Percentiles rank a stretch among this genome's conserved stretches.
Conservation (phyloP, 2,329 filamentous ascomycete species). For the Ascochyta koolunga region DNA sequence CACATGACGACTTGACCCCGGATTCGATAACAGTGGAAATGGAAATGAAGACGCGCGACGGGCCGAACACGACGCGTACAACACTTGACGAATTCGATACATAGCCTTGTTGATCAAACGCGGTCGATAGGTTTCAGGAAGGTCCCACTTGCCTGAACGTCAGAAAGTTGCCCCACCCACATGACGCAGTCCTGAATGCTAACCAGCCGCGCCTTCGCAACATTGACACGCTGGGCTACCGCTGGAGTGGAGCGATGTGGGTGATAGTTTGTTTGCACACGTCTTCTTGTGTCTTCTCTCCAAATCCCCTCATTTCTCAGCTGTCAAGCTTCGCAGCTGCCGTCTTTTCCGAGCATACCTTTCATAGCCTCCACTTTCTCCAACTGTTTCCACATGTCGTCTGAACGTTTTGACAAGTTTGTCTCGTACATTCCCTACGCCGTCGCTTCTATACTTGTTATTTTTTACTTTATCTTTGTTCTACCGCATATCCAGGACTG, state of each 20-base stretch:
- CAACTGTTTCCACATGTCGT: slow-evolving; percentile 12
- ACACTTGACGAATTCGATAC: slow-evolving; percentile 6
- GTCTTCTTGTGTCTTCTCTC: slow-evolving; percentile 6
- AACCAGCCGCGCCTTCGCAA: slow-evolving; percentile 13
- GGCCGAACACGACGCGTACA: slow-evolving; percentile 14
- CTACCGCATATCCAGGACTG: slow-evolving; percentile 13
- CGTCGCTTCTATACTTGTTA: slow-evolving; percentile 3
- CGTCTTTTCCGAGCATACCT: slow-evolving; percentile 15
- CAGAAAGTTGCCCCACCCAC: slow-evolving; percentile 5
- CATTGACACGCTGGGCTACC: slow-evolving; percentile 5
- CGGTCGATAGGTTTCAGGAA: slow-evolving; percentile 16
- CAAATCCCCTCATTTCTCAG: slow-evolving; percentile 5
- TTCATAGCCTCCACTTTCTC: not conserved
- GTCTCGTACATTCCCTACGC: slow-evolving; percentile 14
- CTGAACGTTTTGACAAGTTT: slow-evolving; percentile 11
- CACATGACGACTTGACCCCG: not conserved
- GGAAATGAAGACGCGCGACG: slow-evolving; percentile 3
- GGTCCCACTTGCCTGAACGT: slow-evolving; percentile 14
- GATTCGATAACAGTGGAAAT: not conserved
- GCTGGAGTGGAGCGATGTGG: slow-evolving; percentile 10
- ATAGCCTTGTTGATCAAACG: slow-evolving; percentile 11
- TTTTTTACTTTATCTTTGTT: slow-evolving; percentile 14
- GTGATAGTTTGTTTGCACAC: slow-evolving; percentile 7
- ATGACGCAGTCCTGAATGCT: slow-evolving; percentile 9
- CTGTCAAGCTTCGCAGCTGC: slow-evolving; percentile 13